Conservation (phyloP, 2,329 filamentous ascomycete genomes). For the Didymellaceae sp. region DNA sequence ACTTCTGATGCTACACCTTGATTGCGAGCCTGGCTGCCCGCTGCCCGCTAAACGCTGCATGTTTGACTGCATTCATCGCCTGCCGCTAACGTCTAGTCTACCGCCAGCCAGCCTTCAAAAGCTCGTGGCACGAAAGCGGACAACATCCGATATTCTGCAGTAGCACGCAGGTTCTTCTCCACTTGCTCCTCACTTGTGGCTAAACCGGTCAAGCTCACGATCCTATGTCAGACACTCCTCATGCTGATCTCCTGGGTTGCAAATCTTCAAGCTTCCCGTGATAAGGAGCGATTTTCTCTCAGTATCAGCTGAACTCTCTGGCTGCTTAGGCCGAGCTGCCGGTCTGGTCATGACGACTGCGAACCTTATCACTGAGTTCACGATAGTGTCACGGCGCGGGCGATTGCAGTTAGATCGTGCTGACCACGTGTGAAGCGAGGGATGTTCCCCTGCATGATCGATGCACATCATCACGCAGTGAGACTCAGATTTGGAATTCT, state of each 20-base stretch:
- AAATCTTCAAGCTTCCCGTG: not conserved
- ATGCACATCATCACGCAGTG: conserved; percentile 14
- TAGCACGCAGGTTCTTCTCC: not conserved
- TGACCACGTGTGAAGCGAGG: conserved; percentile 18
- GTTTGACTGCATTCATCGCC: conserved; percentile 22
- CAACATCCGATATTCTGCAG: conserved; percentile 3
- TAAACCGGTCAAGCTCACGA: not conserved
- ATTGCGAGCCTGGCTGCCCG: conserved; percentile 1
- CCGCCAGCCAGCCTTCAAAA: conserved; percentile 6
- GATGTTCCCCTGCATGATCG: conserved; percentile 10
- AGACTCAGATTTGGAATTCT: conserved; percentile 4
- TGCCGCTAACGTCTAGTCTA: conserved; percentile 24
- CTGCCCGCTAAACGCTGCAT: conserved; percentile 13
- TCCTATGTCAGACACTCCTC: not conserved
- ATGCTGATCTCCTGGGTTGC: not conserved
- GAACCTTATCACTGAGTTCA: not conserved
- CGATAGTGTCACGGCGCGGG: not conserved
- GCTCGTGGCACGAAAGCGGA: conserved; percentile 9
- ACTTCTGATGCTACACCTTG: not conserved
- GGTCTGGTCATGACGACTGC: too few species aligned
- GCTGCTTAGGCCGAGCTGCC: too few species aligned
- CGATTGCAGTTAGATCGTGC: conserved; percentile 13
- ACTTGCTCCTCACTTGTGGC: not conserved
- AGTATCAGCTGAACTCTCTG: too few species aligned
- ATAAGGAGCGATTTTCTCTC: too few species aligned